Conservation (phyloP, 2,329 filamentous ascomycete species). For the Ophiosphaerella narmari region DNA sequence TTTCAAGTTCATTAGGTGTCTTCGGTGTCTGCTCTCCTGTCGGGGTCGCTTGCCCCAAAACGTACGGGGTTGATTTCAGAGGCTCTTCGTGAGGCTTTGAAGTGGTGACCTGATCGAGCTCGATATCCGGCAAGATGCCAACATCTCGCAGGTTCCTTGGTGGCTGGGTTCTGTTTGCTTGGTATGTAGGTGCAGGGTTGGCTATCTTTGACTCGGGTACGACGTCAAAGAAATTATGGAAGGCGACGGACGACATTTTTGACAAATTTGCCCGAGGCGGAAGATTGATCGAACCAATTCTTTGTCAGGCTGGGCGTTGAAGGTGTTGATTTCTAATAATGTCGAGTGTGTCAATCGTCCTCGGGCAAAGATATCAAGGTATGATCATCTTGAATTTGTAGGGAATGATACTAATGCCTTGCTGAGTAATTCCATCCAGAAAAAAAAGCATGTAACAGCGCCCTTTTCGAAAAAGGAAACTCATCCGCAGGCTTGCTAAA, state of each 20-base stretch:
- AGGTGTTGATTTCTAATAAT: no score
- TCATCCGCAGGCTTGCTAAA: not conserved
- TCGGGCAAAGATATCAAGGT: no score
- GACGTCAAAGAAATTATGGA: conserved; percentile 51
- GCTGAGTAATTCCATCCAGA: no score
- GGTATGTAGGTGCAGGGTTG: conserved; percentile 46
- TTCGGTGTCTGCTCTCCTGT: conserved; percentile 30
- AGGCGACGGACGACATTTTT: conserved; percentile 20
- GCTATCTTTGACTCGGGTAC: conserved; percentile 44
- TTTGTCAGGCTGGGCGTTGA: no score
- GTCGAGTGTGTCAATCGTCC: no score
- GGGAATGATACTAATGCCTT: no score
- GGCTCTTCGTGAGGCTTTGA: conserved; percentile 16
- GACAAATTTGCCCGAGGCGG: conserved; percentile 33
- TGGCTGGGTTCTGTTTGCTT: conserved; percentile 23
- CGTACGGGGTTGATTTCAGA: conserved; percentile 22
- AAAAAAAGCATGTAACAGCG: not conserved
- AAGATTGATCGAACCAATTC: no score
- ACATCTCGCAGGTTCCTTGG: conserved; percentile 17
- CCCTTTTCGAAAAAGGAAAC: not conserved
- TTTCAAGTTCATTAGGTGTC: conserved; percentile 55
- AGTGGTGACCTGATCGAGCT: conserved; percentile 38
- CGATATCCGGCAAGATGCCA: conserved; percentile 33
- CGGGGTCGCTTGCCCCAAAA: conserved; percentile 12
- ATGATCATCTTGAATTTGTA: no score